A percentile compares a stretch with the other conserved stretches of the same genome.
Conservation (phyloP, 2,329 filamentous ascomycete species). For the Pseudonectria buxi region DNA sequence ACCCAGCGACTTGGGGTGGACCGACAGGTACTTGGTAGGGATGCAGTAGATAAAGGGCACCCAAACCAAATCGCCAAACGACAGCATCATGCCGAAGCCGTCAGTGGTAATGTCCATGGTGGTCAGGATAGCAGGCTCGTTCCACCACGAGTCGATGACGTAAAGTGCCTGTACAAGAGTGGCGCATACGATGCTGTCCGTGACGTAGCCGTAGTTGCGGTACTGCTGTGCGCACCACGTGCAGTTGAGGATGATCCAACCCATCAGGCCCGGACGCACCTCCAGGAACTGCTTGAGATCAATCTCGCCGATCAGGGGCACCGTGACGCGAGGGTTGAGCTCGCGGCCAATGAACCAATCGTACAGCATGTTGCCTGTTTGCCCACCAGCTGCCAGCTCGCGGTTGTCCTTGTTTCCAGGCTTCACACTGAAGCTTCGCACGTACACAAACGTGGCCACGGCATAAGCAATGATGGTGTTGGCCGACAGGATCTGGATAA, state of each 20-base stretch:
- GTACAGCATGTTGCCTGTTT: slow-evolving; percentile 79
- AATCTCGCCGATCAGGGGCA: slow-evolving; percentile 75
- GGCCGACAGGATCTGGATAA: slow-evolving; percentile 74
- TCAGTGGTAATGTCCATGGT: slow-evolving; percentile 93
- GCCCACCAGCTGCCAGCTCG: slow-evolving; percentile 74
- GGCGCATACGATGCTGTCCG: slow-evolving; percentile 78
- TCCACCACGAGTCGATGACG: slow-evolving; percentile 75
- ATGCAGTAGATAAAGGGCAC: slow-evolving; percentile 83
- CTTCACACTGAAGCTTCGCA: slow-evolving; percentile 75
- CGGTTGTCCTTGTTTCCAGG: slow-evolving; percentile 64
- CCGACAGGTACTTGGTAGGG: slow-evolving; percentile 76
- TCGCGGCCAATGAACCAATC: slow-evolving; percentile 97
- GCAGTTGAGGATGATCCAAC: slow-evolving; percentile 80
- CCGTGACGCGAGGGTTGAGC: slow-evolving; percentile 76
- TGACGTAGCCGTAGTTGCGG: slow-evolving; percentile 72
- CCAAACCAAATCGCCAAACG: slow-evolving; percentile 90
- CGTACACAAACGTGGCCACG: slow-evolving; percentile 73
- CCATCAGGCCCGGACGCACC: slow-evolving; percentile 83
- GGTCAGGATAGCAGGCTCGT: slow-evolving; percentile 82
- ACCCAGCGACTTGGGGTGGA: slow-evolving; percentile 76
- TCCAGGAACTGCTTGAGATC: slow-evolving; percentile 90
- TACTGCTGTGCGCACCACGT: slow-evolving; percentile 85
- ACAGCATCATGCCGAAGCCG: slow-evolving; percentile 91
- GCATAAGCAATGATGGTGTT: slow-evolving; percentile 71
- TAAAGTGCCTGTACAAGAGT: slow-evolving; percentile 74